Evolutionary conservation across 2,329 filamentous ascomycete genomes (phyloP), one percentile per base, ranked within the genome.

Genomic region (Fusarium subtropicale): DNA sequence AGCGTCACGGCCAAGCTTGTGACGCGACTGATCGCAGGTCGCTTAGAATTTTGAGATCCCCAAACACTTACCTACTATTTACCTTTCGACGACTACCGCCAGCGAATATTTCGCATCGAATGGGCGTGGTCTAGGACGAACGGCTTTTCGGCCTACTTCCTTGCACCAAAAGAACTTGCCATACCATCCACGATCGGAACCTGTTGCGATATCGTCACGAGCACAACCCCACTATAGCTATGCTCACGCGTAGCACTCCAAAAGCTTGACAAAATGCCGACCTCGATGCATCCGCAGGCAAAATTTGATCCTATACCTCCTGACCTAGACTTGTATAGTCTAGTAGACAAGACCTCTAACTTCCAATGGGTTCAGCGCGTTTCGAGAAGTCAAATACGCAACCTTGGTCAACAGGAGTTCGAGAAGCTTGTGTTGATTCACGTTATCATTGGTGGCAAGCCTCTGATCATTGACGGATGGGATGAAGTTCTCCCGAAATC

Each of bases 241-340:
- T 34, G 26, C 30, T 68, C 34, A 26, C 33, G 39, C 45, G 52
- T 51, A 59, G 56, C 56, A 50, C 33, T 36, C 18, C 39, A 12
- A 20, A 56, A 53, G 33, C 34, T 20, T 56, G 59, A 64, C 74
- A 86, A 75, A 30, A 97, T 97, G 94, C 91, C 92, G 56, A 82
- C 85, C 18, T 86, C 91, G 16, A 84, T 91, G 61, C 90, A 94
- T 74, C 93, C 93, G 1, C 91, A 93, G 76, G 93, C 94, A 18
- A 93, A 94, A 53, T 98, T 98, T 79, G 93, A 97, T 78, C 94
- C 95, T 2, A 92, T 98, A 47, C 88, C 94, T 0, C 94, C 94
- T 0, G 89, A 95, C 75, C 88, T 98, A 60, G 91, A 98, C 76
- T 84, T 98, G 18, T 82, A 88, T 39, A 81, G 82, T 1, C 84